Evolutionary conservation across 169 alveolate species (phyloP).

Genomic region (Prorocentrum cordatum): DNA sequence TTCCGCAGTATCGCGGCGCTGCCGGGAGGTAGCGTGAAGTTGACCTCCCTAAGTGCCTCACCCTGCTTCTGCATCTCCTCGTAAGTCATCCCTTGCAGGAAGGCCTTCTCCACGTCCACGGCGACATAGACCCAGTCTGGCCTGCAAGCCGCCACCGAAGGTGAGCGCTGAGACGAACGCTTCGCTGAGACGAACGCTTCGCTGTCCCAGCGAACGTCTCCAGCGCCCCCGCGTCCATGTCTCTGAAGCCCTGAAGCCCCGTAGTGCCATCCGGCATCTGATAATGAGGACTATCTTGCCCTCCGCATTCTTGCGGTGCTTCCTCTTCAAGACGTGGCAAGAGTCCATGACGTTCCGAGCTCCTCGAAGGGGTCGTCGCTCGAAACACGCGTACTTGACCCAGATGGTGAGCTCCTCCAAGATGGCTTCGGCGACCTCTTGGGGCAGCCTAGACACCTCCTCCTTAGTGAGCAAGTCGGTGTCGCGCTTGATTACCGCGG

Average conservation of each 20-base stretch:
- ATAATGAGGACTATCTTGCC: background rate
- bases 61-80: background rate
- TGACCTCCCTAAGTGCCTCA: background rate
- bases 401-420: background rate
- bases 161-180: background rate
- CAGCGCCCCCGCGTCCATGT: background rate
- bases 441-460: background rate
- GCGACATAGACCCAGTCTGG: background rate
- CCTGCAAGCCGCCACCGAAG: background rate
- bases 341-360: background rate
- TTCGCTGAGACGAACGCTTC: too few relatives aligned
- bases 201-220: background rate
- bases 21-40: background rate
- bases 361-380: background rate
- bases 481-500: background rate
- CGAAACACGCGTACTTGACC: background rate
- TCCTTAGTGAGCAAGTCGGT: background rate
- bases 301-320: background rate
- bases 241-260: background rate
- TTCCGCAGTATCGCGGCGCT: background rate
- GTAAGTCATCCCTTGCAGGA: background rate
- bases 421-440: background rate
- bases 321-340: background rate
- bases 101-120: background rate
- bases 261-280: background rate